phyloP scores from a whole-genome alignment of 2,329 filamentous ascomycete species.

The Hirsutella minnesotensis region DNA sequence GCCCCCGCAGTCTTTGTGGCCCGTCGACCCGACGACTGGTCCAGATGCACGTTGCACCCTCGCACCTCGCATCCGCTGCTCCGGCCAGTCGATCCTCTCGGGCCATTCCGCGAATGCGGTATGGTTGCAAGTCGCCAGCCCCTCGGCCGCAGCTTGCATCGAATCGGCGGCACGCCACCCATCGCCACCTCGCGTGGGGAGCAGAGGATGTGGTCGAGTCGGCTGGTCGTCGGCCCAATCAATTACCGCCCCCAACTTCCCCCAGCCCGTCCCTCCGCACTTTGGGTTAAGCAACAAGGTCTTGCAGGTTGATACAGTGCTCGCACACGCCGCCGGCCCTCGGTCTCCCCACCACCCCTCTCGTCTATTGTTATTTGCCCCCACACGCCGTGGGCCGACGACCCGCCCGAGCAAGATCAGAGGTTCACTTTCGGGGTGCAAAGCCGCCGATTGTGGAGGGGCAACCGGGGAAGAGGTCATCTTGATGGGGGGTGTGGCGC shows the following conservation, averaged over 20 bases:
- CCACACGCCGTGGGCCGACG: not conserved
- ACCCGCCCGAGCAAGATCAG: not conserved
- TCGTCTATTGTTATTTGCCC: not conserved
- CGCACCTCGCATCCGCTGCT: not conserved
- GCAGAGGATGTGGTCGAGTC: not conserved
- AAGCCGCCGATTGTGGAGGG: not conserved
- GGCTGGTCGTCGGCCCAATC: no score
- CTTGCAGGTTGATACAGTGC: no score
- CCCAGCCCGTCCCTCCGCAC: no score
- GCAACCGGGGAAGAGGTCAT: no score
- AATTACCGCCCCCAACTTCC: not conserved
- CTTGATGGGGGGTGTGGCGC: not conserved
- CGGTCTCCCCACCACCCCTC: no score
- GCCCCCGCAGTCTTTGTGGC: no score
- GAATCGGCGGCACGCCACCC: not conserved
- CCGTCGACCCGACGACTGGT: no score
- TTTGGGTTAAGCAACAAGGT: no score
- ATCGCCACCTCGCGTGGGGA: not conserved
- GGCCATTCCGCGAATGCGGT: slow-evolving; percentile 2
- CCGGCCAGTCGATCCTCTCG: slow-evolving; percentile 2
- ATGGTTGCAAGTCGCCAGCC: not conserved
- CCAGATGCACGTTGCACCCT: not conserved
- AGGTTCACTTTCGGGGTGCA: not conserved
- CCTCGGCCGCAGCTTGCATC: not conserved
- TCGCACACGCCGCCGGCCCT: no score